Base-by-base conservation (phyloP, 106 monocot species). In the Dendrobium catenatum region DNA sequence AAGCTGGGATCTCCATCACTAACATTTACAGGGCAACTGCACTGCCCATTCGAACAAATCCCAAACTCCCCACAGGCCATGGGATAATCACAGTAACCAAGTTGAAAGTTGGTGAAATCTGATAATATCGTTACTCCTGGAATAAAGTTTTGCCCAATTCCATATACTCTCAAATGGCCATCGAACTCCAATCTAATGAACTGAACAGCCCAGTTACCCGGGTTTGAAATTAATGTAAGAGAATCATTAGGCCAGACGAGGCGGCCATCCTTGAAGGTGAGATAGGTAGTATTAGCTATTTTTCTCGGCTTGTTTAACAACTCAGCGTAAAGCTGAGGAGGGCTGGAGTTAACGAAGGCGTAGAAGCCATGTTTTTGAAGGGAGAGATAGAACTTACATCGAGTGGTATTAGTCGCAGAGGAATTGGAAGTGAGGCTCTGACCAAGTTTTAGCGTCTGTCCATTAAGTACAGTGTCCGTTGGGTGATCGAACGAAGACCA, bases 401-500 rank as follows among this genome's bases (percentile, higher is more conserved):
- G 59, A 2, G 66, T 41, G 33, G 29, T 79, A 24, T 83, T 83
- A 4, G 82, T 19, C 0, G 51, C 31, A 0, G 85, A 81, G 27
- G 26, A 20, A 41, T 87, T 87, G 17, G 90, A 80, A 0, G 77
- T 68, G 18, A 90, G 80, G 20, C 73, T 73, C 44, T 77, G 79
- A 9, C 85, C 90, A 27, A 66, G 54, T 9, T 22, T 10, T 24
- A 90, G 75, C 15, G 79, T 59, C 79, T 90, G 90, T 13, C 88
- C 88, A 15, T 74, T 54, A 4, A 95, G 48, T 40, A 90, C 55
- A 15, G 87, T 75, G 78, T 95, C 92, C 0, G 86, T 88, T 18
- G 90, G 92, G 79, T 84, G 75, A 19, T 87, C 81, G 64, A 89
- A 84, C 0, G 92, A 92, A 18, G 86, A 78, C 90, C 94, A 95